These are phyloP conservation scores for Paraglomus brasilianum DNA, from an alignment of 192 early-diverging fungal genomes.

Conservation along the genomic window DNA sequence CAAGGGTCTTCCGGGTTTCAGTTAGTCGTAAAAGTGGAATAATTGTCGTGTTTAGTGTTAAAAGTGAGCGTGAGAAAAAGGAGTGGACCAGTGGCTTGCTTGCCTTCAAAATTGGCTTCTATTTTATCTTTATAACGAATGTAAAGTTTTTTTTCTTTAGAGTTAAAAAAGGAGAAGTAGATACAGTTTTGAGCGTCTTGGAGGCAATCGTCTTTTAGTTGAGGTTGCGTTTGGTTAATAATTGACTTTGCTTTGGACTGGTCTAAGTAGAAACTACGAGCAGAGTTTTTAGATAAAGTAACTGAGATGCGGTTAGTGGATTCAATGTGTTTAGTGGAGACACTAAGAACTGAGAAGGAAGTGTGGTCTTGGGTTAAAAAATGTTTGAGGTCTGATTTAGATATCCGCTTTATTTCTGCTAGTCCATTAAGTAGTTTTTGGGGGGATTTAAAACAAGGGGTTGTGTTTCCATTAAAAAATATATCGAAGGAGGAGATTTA, in stretches of 20 bases:
- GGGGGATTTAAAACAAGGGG: conserved; percentile 1
- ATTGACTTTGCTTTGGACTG: not conserved
- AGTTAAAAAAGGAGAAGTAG: not conserved
- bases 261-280: conserved; percentile 1
- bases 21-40: not conserved
- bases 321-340: conserved; percentile 7
- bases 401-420: too few species aligned
- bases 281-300: conserved; percentile 10
- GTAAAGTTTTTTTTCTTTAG: conserved; percentile 16
- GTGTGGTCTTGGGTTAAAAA: not conserved
- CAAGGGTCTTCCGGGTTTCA: conserved; percentile 22
- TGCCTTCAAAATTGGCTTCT: conserved; percentile 5
- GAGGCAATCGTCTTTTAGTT: conserved; percentile 6
- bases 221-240: not conserved
- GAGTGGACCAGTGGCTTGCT: not conserved
- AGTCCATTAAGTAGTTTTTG: conserved; percentile 13
- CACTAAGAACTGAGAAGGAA: too few species aligned
- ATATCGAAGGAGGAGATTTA: not conserved
- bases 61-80: too few species aligned
- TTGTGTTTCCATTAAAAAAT: conserved; percentile 15
- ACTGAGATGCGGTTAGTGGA: conserved; percentile 5
- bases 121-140: conserved; percentile 13
- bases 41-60: not conserved
- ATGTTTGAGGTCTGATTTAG: not conserved
- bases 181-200: conserved; percentile 8